Evolutionary conservation across 257 asterid genomes (phyloP), one percentile per base, ranked within the genome.

Genomic region (Coffea eugenioides): DNA sequence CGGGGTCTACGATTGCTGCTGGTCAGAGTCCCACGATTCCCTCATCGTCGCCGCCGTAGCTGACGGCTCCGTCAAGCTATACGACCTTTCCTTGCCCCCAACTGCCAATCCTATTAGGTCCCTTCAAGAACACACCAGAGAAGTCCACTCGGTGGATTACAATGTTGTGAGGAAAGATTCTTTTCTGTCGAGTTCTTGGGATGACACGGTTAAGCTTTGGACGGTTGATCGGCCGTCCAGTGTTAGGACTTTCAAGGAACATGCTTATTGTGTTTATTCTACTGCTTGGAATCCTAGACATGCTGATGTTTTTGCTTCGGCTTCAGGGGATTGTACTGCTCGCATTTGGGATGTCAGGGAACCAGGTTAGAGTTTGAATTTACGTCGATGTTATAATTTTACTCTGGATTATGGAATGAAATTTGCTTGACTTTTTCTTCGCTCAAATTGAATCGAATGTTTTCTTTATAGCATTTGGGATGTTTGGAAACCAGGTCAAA

Each of bases 271-370:
- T 75, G 98, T 95, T 34, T 93, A 95, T 86, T 85, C 97, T 73
- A 93, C 89, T 77, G 84, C 97, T 59, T 95, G 98, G 99, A 93
- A 92, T 85, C 99, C 99, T 16, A 86, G 99, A 39, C 98, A 95
- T 67, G 98, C 97, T 62, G 99, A 95, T 82, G 89, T 95, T 2
- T 95, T 95, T 70, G 97, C 98, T 20, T 92, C 97, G 25, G 98
- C 98, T 83, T 93, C 98, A 36, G 99, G 98, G 21, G 99, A 95
- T 84, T 95, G 98, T 71, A 95, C 98, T 59, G 74, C 94, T 20
- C 97, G 97, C 78, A 93, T 95, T 82, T 95, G 99, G 99, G 99
- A 95, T 88, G 97, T 95, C 23, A 92, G 97, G 21, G 99, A 95
- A 82, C 98, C 98, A 83, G 99, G 99, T 93, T 80, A 15, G 87